These are phyloP conservation scores for Hemileccinum rubropunctum DNA, from an alignment of 768 basidiomycete species.

Conservation along the genomic window DNA sequence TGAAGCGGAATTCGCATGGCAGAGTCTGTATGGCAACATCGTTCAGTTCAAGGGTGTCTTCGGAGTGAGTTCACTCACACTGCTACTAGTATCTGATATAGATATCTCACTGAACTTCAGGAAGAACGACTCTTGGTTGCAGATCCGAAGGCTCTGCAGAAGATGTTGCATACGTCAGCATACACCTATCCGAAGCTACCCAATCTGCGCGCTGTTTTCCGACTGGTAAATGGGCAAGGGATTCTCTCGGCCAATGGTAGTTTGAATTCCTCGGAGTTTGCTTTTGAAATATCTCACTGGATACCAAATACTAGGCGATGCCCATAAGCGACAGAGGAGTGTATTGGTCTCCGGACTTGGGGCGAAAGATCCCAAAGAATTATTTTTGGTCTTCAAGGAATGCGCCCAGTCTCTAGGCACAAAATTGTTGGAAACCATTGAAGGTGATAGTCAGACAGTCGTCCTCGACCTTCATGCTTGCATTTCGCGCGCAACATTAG, in stretches of 20 bases:
- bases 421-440: conserved; percentile 18
- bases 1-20: conserved; percentile 31
- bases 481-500: conserved; percentile 43
- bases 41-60: conserved; percentile 23
- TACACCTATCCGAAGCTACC: conserved; percentile 33
- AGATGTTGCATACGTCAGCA: conserved; percentile 39
- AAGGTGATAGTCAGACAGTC: not conserved
- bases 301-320: too few species aligned
- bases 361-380: conserved; percentile 45
- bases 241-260: too few species aligned
- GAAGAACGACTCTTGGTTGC: conserved; percentile 44
- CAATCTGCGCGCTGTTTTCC: too few species aligned
- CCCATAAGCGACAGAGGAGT: conserved; percentile 51
- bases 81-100: too few species aligned
- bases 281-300: conserved; percentile 11
- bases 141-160: conserved; percentile 44
- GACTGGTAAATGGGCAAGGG: too few species aligned
- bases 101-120: conserved; percentile 26
- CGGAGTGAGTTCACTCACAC: conserved; percentile 13
- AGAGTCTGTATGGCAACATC: conserved; percentile 25
- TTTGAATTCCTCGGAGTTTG: too few species aligned
- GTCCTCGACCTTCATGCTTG: conserved; percentile 21
- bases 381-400: conserved; percentile 47
- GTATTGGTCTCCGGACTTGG: conserved; percentile 57
- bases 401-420: conserved; percentile 21